A percentile compares a stretch with the other conserved stretches of the same genome.
phyloP scores from a whole-genome alignment of 1,284 basidiomycete genomes.

The Sporisorium exsertum region DNA sequence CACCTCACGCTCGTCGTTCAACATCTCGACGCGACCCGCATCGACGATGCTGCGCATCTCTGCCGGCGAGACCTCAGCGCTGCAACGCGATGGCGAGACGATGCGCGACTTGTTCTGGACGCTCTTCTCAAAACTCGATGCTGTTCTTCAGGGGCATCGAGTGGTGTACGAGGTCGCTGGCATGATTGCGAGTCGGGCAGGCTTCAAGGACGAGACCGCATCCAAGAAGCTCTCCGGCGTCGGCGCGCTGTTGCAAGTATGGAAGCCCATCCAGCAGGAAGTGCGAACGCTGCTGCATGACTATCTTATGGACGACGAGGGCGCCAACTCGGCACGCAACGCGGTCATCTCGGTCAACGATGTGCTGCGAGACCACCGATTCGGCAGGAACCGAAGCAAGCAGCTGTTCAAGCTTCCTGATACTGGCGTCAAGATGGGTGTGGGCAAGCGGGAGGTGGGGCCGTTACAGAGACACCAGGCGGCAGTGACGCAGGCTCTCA shows the following conservation, averaged over 20 bases:
- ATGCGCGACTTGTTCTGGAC: conserved; percentile 94
- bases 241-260: conserved; percentile 80
- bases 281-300: conserved; percentile 83
- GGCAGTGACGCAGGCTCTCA: conserved; percentile 83
- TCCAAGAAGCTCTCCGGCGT: conserved; percentile 43
- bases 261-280: conserved; percentile 90
- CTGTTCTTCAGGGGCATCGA: conserved; percentile 91
- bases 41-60: conserved; percentile 51
- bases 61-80: conserved; percentile 55
- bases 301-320: conserved; percentile 90
- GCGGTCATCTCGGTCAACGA: conserved; percentile 94
- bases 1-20: conserved; percentile 48
- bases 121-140: conserved; percentile 93
- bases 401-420: conserved; percentile 88
- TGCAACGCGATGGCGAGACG: conserved; percentile 64
- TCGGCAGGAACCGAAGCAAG: conserved; percentile 57
- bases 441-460: conserved; percentile 72
- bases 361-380: conserved; percentile 73
- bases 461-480: conserved; percentile 83
- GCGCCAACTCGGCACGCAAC: conserved; percentile 81
- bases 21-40: conserved; percentile 25
- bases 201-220: conserved; percentile 50
- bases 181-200: conserved; percentile 51
- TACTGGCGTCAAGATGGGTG: conserved; percentile 17
- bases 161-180: conserved; percentile 85